Base-by-base conservation (phyloP, 192 early-diverging fungal genomes). In the Coemansia asiatica region DNA sequence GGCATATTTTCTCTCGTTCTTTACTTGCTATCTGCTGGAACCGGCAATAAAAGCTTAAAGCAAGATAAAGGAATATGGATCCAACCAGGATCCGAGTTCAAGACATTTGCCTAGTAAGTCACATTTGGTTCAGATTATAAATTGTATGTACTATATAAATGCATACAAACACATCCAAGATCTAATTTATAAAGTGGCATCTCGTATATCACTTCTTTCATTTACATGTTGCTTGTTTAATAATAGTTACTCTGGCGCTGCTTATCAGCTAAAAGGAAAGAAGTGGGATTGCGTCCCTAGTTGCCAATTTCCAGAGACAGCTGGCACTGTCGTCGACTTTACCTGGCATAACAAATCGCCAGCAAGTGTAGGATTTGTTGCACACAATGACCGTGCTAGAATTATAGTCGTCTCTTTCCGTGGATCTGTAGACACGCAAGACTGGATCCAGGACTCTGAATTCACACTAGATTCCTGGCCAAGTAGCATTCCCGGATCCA, bases 51-150 rank as follows among this genome's bases (percentile, higher is more conserved):
- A 9, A 22, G 23, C 23, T 26, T 47, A 18, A 28, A 10, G 10
- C 36, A 22, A 15, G 49, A 21, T 4, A 60, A 38, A 22, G 19
- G 29, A 10, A 22, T 23, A 21, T 60, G 29, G 56, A 65, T 80
- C 26, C 60, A 35, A 19, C 77, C 68, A 8, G 77, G 77, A 16
- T 50, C 63, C 6, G 78, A 74, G 55, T 75, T 81, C 68, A 81
- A 81, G 31, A 62, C 54, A 12, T 81, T 81, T 75, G 78, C 78
- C 56, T 61, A 81, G 78, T 81, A 81, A 69, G 78, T 79, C 23
- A 15, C 8, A 40, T 27, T 25, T 25, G 22, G 12, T n/a, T n/a
- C 23, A 40, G 10, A 40, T 33, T 23, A 29, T 46, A 53, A 38
- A n/a, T 59, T 33, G 21, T n/a, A n/a, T n/a, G n/a, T n/a, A n/a